phyloP scores from a whole-genome alignment of 306 rosid species.

The Hippophae tibetana region DNA sequence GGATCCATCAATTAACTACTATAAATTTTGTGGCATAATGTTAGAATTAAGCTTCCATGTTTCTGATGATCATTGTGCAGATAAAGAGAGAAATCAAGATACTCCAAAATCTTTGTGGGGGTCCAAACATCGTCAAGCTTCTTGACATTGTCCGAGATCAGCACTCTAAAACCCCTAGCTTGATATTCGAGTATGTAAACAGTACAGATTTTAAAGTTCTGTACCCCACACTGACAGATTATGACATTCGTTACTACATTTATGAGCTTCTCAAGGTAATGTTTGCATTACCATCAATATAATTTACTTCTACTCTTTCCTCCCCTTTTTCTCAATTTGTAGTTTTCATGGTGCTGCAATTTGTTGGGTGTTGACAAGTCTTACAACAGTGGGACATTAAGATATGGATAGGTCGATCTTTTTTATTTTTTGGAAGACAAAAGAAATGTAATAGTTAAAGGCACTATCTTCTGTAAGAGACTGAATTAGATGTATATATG shows the following conservation, averaged over 20 bases:
- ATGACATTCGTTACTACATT: constrained; percentile 40
- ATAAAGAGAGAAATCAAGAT: constrained; percentile 40
- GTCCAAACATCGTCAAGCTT: constrained; percentile 36
- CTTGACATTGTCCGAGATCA: constrained; percentile 37
- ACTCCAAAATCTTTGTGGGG: constrained; percentile 41
- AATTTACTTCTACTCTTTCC: neutral
- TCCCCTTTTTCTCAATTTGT: too few species aligned
- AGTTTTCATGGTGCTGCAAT: too few species aligned
- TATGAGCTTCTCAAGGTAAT: constrained; percentile 39
- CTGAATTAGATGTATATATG: too few species aligned
- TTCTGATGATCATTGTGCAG: constrained; percentile 13
- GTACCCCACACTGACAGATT: constrained; percentile 36
- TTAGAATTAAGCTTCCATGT: too few species aligned
- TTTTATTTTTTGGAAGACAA: too few species aligned
- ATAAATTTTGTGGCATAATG: too few species aligned
- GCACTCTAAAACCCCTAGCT: constrained; percentile 37
- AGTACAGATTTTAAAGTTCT: constrained; percentile 36
- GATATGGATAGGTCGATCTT: too few species aligned
- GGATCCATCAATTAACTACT: too few species aligned
- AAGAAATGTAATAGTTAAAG: too few species aligned
- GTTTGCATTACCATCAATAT: neutral
- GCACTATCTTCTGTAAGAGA: too few species aligned
- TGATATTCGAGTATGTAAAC: constrained; percentile 37
- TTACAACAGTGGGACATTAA: too few species aligned
- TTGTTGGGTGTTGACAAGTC: too few species aligned